These are phyloP conservation scores for Cenococcum geophilum DNA, from an alignment of 495 filamentous ascomycete species.

Conservation along the genomic window DNA sequence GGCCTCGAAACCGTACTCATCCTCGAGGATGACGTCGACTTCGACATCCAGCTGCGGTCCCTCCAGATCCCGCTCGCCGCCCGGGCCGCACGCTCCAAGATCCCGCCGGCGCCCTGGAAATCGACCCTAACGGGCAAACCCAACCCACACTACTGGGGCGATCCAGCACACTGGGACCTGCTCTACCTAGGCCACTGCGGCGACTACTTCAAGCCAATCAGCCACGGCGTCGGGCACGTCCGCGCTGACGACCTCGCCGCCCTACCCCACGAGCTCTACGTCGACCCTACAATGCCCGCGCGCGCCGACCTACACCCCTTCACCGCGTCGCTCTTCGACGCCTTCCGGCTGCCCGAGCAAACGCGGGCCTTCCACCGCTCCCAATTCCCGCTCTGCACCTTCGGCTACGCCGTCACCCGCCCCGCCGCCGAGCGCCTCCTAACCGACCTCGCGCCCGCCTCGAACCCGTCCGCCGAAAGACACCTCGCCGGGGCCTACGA, in stretches of 20 bases:
- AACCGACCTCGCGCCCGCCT: constrained; percentile 23
- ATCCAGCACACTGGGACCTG: constrained; percentile 38
- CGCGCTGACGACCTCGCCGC: constrained; percentile 21
- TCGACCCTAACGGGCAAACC: too few species aligned
- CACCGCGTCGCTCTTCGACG: constrained; percentile 29
- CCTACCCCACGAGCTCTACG: constrained; percentile 27
- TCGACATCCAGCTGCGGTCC: constrained; percentile 40
- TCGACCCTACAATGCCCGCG: constrained; percentile 28
- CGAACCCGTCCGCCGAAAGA: constrained; percentile 12
- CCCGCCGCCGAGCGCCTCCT: constrained; percentile 31
- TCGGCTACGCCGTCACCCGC: constrained; percentile 43
- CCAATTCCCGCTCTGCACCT: constrained; percentile 42
- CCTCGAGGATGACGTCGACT: constrained; percentile 47
- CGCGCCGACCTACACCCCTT: constrained; percentile 32
- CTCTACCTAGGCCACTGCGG: constrained; percentile 44
- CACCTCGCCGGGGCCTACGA: constrained; percentile 33
- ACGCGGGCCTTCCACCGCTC: constrained; percentile 40
- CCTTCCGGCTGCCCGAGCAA: constrained; percentile 29
- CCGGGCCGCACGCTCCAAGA: constrained; percentile 26
- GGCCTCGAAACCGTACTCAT: constrained; percentile 43
- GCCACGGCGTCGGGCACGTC: constrained; percentile 20
- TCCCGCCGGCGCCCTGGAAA: too few species aligned
- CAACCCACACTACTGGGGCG: constrained; percentile 34
- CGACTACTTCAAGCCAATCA: constrained; percentile 32
- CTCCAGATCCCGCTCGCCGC: constrained; percentile 34